Base-by-base conservation (phyloP, 495 filamentous ascomycete genomes). In the Talaromyces thailandensis region DNA sequence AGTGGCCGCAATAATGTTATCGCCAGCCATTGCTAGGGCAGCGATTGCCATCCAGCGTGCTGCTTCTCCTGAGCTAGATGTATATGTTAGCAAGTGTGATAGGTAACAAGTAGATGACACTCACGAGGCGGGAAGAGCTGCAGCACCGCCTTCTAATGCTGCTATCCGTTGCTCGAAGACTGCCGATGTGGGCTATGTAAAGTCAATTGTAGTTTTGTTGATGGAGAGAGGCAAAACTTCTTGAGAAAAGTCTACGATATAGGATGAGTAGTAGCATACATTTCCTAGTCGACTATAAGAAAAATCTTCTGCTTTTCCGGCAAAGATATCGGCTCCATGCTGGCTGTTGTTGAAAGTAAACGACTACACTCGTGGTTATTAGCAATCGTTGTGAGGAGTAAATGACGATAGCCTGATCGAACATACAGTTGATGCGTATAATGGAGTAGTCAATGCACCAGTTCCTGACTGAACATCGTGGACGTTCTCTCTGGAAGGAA, bases 221-320 rank as follows among this genome's bases (percentile, higher is more conserved):
- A 11, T 35, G 26, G 12, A 7, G 1, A 26, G 55, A 61, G 28
- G 18, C 40, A 40, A 28, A 53, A 63, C 45, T 52, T 4, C 31
- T 29, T 24, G 31, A 35, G 18, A 0, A n/a, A 21, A 21, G 21
- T 7, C 9, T 58, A 29, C 18, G 24, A 8, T 24, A 9, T 11
- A 7, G 21, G 16, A 58, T 58, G 56, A 45, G 9, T 60, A 61
- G 29, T 62, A 63, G 64, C 73, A 62, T 73, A 85, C 84, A 74
- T 98, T 98, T 90, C 94, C 95, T 66, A 98, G 93, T 62, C 94
- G 88, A 70, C 88, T 92, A 81, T 98, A 98, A 77, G 98, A 96
- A 76, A 98, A 97, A 72, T 94, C 95, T 72, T 94, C 92, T 73
- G 97, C 92, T 73, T 97, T 96, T 76, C 98, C 91, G 66, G 91